Percentiles rank a stretch among this genome's conserved stretches.
Conservation (phyloP, 2,329 filamentous ascomycete genomes). For the Ambrosiella cleistominuta region DNA sequence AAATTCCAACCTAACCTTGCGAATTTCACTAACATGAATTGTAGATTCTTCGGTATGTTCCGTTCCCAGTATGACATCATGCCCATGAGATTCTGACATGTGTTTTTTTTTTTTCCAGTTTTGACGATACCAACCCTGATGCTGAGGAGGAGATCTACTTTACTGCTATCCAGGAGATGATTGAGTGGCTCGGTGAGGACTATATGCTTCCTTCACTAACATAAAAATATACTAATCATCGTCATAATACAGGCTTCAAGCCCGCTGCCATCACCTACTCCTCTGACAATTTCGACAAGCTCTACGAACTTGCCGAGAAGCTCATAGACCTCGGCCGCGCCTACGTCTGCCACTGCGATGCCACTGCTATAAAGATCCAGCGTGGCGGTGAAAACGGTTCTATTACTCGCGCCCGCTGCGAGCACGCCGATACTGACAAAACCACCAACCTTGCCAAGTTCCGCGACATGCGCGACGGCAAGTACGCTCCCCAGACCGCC, state of each 20-base stretch:
- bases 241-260: slow-evolving; percentile 36
- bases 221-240: background rate
- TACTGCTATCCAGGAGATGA: slow-evolving; percentile 71
- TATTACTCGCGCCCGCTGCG: slow-evolving; percentile 58
- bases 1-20: too few species aligned
- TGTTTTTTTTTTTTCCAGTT: slow-evolving; percentile 29
- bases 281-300: slow-evolving; percentile 72
- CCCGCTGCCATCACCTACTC: slow-evolving; percentile 69
- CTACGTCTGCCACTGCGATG: slow-evolving; percentile 80
- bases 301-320: slow-evolving; percentile 80
- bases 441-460: slow-evolving; percentile 72
- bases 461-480: slow-evolving; percentile 75
- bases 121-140: slow-evolving; percentile 90
- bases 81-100: background rate
- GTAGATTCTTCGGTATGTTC: slow-evolving; percentile 12
- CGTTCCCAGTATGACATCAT: slow-evolving; percentile 17
- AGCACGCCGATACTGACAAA: slow-evolving; percentile 55
- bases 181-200: slow-evolving; percentile 54
- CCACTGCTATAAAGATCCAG: slow-evolving; percentile 71
- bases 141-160: slow-evolving; percentile 86
- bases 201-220: background rate
- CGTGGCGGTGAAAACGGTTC: slow-evolving; percentile 58
- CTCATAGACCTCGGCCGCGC: slow-evolving; percentile 52
- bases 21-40: background rate
- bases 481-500: slow-evolving; percentile 70